Base-by-base conservation (phyloP, 2,329 filamentous ascomycete genomes). In the Fusarium graminum region DNA sequence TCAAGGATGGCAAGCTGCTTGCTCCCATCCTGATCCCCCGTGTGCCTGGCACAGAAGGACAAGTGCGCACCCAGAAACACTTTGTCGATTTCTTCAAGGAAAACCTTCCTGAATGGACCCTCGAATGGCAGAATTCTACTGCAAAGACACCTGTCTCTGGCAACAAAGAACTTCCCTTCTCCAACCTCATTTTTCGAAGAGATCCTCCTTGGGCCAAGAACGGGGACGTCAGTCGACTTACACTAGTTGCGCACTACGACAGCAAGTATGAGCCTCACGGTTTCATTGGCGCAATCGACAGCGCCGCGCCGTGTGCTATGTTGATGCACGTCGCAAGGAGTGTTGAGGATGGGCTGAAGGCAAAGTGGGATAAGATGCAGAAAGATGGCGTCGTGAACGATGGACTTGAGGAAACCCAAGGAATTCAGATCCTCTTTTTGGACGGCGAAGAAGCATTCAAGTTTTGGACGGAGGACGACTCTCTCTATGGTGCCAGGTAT, bases 391-490 rank as follows among this genome's bases (percentile, higher is more conserved):
- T 85, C 42, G 78, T 73, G 7, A 82, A 81, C 3, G 76, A 78
- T 25, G 83, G 80, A 2, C 78, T 95, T 22, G 92, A 93, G 40
- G 91, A 90, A 69, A 88, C 92, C 66, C 89, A 88, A 74, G 94
- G 94, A 1, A 85, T 99, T 32, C 95, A 98, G 80, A 91, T 99
- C 28, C 68, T 99, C 28, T 85, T 99, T 54, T 80, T 99, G 9
- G 95, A 99, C 74, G 95, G 95, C 6, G 95, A 99, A 79, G 95
- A 99, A 78, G 94, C 95, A 0, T 99, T 97, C 78, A 80, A 87
- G 22, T 78, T 78, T 1, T 99, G 95, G 95, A 91, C 88, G 1
- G 86, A 87, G 34, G 86, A 83, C 0, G 95, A 99, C 77, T 96
- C 92, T 7, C 80, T 97, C 6, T 99, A 99, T 72, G 95, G 95